Evolutionary conservation across 2,329 filamentous ascomycete genomes (phyloP), one percentile per base, ranked within the genome.

Genomic region (Monilinia vaccinii-corymbosi): DNA sequence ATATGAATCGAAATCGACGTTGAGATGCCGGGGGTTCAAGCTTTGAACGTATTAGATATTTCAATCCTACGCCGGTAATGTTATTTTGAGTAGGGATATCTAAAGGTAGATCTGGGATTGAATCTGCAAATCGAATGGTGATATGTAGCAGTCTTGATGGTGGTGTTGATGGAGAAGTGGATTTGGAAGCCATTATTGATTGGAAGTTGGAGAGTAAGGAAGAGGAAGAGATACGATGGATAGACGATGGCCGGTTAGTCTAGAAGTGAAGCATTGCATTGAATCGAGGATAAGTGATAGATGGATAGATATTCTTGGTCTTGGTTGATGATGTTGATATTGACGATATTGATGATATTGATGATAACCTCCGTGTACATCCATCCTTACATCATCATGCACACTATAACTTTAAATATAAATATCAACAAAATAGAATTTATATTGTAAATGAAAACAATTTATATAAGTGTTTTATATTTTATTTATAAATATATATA

Each of bases 71-170:
- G 58, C 90, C 83, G 46, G 90, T 90, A 13, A 87, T 91, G 36
- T 79, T 78, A 51, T 79, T 74, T 0, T 92, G 89, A 7, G 79
- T 76, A 52, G 83, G 73, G 69, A 97, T 84, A 69, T 90, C 85
- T 62, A 97, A 82, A 45, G 87, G 81, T 44, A 97, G 82, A 72
- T 97, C 94, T 18, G 91, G 87, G 60, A 93, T 81, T 1, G 90
- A 86, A 62, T 87, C 86, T 57, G 91, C 91, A 81, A 99, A 97
- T 73, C 93, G 91, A 72, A 97, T 86, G 42, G 89, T 93, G 49
- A 97, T 80, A 69, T 88, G 85, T 60, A 96, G 79, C 38, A 79
- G 46, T 31, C 25, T 58, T 21, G 55, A 58, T 25, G 18, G 38
- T 46, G 44, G 14, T 14, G 13, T 36, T 49, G 57, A 23, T 47